phyloP scores from a whole-genome alignment of 139 green algal genomes.

The Picochlorum costavermella region DNA sequence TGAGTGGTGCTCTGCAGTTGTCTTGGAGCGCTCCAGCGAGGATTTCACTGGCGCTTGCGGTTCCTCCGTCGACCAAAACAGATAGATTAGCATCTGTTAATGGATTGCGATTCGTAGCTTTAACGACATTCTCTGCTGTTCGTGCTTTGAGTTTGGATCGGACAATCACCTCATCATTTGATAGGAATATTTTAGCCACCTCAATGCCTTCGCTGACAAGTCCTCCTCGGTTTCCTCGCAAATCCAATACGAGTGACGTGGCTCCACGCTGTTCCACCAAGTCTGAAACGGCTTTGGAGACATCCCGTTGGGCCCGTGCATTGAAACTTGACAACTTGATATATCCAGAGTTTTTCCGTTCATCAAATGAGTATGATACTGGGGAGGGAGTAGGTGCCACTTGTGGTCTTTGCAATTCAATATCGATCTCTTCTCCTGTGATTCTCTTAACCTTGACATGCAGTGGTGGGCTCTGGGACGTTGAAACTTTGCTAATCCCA shows the following conservation, averaged over 20 bases:
- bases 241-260: slow-evolving; percentile 72
- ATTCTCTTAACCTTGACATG: slow-evolving; percentile 34
- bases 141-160: slow-evolving; percentile 45
- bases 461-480: neutral
- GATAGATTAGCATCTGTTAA: slow-evolving; percentile 39
- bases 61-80: slow-evolving; percentile 81
- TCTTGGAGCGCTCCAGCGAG: slow-evolving; percentile 83
- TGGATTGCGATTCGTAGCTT: slow-evolving; percentile 11
- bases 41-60: slow-evolving; percentile 84
- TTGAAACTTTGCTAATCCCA: neutral
- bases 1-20: slow-evolving; percentile 88
- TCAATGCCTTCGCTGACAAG: slow-evolving; percentile 86
- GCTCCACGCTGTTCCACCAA: slow-evolving; percentile 46
- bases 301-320: slow-evolving; percentile 58
- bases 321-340: slow-evolving; percentile 70
- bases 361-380: slow-evolving; percentile 3
- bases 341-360: slow-evolving; percentile 31
- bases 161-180: slow-evolving; percentile 54
- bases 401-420: slow-evolving; percentile 36
- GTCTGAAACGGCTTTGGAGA: slow-evolving; percentile 49
- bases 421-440: slow-evolving; percentile 17
- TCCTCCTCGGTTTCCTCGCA: slow-evolving; percentile 87
- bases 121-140: slow-evolving; percentile 18
- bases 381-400: neutral
- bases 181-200: slow-evolving; percentile 74